Conservation (phyloP, 805 yeast species). For the Danielia oregonensis region DNA sequence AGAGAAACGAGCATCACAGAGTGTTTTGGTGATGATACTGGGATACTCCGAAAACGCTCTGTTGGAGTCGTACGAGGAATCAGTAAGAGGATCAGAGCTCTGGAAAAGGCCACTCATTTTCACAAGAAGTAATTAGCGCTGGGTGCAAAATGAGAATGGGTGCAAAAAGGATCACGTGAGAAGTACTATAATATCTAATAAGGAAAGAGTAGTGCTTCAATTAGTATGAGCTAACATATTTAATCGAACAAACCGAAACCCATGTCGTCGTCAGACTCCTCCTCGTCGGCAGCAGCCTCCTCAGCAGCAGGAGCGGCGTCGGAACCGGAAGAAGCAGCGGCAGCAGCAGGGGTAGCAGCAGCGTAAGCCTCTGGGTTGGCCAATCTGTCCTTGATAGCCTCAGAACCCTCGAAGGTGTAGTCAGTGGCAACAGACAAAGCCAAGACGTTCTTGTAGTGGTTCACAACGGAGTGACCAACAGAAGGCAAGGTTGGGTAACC, state of each 20-base stretch:
- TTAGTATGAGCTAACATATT: too few species aligned
- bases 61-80: constrained; percentile 4
- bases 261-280: constrained; percentile 84
- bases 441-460: constrained; percentile 98
- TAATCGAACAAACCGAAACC: constrained; percentile 99
- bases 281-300: constrained; percentile 62
- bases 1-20: constrained; percentile 2
- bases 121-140: background rate
- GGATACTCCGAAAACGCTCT: constrained; percentile 8
- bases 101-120: too few species aligned
- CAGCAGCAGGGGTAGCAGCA: constrained; percentile 97
- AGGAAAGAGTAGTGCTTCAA: too few species aligned
- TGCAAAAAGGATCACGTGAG: background rate
- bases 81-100: background rate
- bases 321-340: constrained; percentile 61
- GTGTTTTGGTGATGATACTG: background rate
- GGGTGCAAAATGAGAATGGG: constrained; percentile 1
- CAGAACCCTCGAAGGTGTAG: constrained; percentile 98
- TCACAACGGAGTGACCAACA: constrained; percentile 97
- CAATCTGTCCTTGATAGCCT: constrained; percentile 97
- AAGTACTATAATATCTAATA: constrained; percentile 2
- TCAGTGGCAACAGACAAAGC: constrained; percentile 98
- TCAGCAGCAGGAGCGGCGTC: constrained; percentile 69
- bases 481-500: constrained; percentile 99
- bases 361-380: constrained; percentile 99